Base-by-base conservation (phyloP, 2,329 filamentous ascomycete genomes). In the Sarocladium kiliense region DNA sequence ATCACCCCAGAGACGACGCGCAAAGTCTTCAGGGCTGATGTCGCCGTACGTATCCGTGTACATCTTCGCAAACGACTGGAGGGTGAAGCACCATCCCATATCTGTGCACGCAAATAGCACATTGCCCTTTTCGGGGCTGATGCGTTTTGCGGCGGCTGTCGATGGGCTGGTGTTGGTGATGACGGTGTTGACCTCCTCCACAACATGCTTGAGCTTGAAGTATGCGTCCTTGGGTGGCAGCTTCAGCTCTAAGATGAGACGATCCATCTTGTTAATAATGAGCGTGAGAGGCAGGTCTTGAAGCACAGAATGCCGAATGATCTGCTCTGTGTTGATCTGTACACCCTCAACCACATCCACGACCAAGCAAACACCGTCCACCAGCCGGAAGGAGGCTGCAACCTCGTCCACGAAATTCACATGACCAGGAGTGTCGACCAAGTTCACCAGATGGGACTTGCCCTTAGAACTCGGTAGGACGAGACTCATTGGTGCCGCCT, bases 371-470 rank as follows among this genome's bases (percentile, higher is more conserved):
- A 97, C 85, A 57, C 94, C 94, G 67, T 99, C 94, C 3, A 89
- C 92, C 53, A 99, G 74, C 41, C 94, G 85, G 64, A 96, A 77
- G 1, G 91, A 88, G 3, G 91, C 86, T 9, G 94, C 94, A 36
- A 99, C 91, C 71, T 99, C 94, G 68, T 99, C 94, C 41, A 95
- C 93, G 69, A 99, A 99, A 71, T 99, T 97, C 66, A 97, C 94
- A 68, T 99, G 94, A 6, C 94, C 94, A 1, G 94, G 94, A 1
- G 94, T 99, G 72, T 99, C 94, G 57, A 99, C 78, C 55, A 99
- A 85, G 72, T 97, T 97, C 74, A 99, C 76, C 2, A 99, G 79
- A 73, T 97, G 92, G 34, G 92, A 97, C 73, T 99, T 99, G 54
- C 91, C 90, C 70, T 89, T 91, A 9, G 91, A 92, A 62, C 85